Conservation (phyloP, 306 rosid species). For the Arachis stenosperma region DNA sequence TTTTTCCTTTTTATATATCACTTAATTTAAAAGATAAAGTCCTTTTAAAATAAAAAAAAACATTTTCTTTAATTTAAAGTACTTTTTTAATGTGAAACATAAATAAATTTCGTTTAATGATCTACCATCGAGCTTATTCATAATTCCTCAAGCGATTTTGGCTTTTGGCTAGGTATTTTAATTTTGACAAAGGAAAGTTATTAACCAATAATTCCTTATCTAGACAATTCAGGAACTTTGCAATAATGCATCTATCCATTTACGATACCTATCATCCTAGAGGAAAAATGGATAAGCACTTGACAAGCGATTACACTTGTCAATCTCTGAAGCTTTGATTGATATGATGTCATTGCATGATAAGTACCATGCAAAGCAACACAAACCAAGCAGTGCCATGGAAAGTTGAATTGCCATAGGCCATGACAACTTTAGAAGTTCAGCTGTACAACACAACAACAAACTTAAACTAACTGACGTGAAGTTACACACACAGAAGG, state of each 20-base stretch:
- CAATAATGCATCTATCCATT: conserved; percentile 21
- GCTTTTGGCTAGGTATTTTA: not conserved
- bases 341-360: not conserved
- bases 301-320: conserved; percentile 1
- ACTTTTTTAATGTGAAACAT: too few species aligned
- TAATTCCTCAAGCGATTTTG: not conserved
- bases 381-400: not conserved
- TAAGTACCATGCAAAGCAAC: conserved; percentile 20
- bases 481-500: not conserved
- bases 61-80: too few species aligned
- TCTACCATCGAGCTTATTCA: too few species aligned
- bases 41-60: too few species aligned
- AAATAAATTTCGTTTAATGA: too few species aligned
- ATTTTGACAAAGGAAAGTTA: not conserved
- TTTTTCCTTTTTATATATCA: too few species aligned
- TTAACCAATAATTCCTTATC: not conserved
- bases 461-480: conserved; percentile 2
- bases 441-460: not conserved
- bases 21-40: too few species aligned
- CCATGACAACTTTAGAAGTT: not conserved
- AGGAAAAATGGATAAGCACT: conserved; percentile 1
- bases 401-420: conserved; percentile 4
- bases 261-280: not conserved
- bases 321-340: conserved; percentile 6
- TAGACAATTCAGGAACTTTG: not conserved